Percentiles rank a stretch among this genome's conserved stretches.
phyloP scores from a whole-genome alignment of 192 early-diverging fungal genomes.

The Coemansia sp. region DNA sequence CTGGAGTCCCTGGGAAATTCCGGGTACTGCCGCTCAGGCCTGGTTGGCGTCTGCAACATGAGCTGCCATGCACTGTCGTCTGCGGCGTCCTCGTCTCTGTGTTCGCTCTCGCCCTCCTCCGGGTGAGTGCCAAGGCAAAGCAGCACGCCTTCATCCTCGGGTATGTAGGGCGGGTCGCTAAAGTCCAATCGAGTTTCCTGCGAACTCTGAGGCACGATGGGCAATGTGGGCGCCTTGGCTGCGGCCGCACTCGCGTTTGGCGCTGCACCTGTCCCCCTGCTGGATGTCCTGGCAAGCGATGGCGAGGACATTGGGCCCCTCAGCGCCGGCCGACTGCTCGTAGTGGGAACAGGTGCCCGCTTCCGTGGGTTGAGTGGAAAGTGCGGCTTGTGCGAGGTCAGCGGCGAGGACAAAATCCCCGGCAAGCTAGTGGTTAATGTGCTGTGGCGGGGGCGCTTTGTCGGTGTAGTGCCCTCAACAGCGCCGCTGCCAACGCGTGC shows the following conservation, averaged over 20 bases:
- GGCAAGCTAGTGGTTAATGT: conserved; percentile 9
- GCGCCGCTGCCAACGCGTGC: neutral
- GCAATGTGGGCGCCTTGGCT: neutral
- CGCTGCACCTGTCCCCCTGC: neutral
- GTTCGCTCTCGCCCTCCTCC: conserved; percentile 9
- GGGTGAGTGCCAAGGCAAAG: conserved; percentile 35
- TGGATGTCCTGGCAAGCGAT: neutral
- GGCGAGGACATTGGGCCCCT: conserved; percentile 5
- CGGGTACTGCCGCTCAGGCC: neutral
- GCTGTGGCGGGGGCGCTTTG: conserved; percentile 9
- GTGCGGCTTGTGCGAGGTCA: conserved; percentile 10
- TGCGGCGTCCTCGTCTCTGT: neutral
- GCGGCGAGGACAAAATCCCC: conserved; percentile 26
- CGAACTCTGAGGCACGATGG: conserved; percentile 16
- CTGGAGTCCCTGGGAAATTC: conserved; percentile 2
- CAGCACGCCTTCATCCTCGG: conserved; percentile 8
- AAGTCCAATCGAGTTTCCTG: conserved; percentile 46
- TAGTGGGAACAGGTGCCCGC: neutral
- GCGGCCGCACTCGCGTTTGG: neutral
- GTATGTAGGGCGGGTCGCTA: conserved; percentile 25
- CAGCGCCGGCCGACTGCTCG: neutral
- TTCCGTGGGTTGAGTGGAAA: conserved; percentile 5
- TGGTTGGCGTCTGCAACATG: conserved; percentile 11
- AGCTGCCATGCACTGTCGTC: conserved; percentile 7
- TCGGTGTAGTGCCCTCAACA: conserved; percentile 19